These are phyloP conservation scores for Coniophora puteana DNA, from an alignment of 1,284 basidiomycete species.

Conservation along the genomic window DNA sequence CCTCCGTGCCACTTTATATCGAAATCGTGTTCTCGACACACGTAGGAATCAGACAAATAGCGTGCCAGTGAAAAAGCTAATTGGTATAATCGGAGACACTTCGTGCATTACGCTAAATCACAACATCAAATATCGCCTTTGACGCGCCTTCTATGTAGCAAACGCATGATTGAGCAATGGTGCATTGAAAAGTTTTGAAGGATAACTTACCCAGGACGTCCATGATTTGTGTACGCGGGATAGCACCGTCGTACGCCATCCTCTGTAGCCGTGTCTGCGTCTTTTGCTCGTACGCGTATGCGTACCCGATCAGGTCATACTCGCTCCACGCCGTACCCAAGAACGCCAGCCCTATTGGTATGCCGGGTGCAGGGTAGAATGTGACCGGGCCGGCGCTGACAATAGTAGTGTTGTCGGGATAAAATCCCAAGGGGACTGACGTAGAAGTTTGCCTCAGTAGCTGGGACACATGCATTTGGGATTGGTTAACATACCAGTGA, in stretches of 20 bases:
- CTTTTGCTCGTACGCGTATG: slow-evolving; percentile 54
- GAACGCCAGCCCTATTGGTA: slow-evolving; percentile 50
- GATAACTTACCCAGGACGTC: slow-evolving; percentile 34
- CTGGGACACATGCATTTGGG: too few relatives aligned
- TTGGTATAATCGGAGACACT: too few relatives aligned
- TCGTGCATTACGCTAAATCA: not conserved
- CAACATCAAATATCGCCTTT: too few relatives aligned
- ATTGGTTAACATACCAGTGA: slow-evolving; percentile 26
- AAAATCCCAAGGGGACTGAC: slow-evolving; percentile 47
- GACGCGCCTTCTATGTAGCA: too few relatives aligned
- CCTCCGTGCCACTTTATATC: too few relatives aligned
- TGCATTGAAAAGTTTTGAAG: too few relatives aligned
- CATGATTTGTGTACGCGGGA: slow-evolving; percentile 46
- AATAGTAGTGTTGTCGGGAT: slow-evolving; percentile 26
- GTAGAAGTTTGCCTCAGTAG: too few relatives aligned
- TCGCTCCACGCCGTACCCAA: slow-evolving; percentile 51
- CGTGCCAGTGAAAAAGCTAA: too few relatives aligned
- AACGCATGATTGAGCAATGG: too few relatives aligned
- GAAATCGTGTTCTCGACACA: too few relatives aligned
- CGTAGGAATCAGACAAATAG: too few relatives aligned
- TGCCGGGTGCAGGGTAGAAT: slow-evolving; percentile 36
- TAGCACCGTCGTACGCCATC: slow-evolving; percentile 41
- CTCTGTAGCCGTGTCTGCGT: slow-evolving; percentile 41
- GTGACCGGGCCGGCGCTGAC: slow-evolving; percentile 22
- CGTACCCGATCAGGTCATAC: slow-evolving; percentile 42